Evolutionary conservation across 345 rosid species (phyloP).

Genomic region (Triadica sebifera): DNA sequence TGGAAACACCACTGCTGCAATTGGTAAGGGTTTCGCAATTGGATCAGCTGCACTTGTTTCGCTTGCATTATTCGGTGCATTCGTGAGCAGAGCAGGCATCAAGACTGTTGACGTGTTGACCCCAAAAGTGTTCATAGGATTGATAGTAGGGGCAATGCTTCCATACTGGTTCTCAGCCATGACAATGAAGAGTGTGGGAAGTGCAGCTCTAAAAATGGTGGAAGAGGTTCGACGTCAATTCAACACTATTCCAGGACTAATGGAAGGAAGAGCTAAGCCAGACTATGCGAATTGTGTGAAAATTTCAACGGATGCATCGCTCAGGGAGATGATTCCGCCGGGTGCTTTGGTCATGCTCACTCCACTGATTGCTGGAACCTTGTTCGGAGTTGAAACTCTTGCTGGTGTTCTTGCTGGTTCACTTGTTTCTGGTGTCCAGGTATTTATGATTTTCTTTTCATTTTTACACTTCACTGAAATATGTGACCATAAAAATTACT

Average conservation of each 20-base stretch:
- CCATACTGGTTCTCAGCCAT: conserved; percentile 74
- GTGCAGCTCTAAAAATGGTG: conserved; percentile 69
- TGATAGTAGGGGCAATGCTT: conserved; percentile 71
- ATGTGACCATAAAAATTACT: too few species aligned
- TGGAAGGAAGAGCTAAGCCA: conserved; percentile 63
- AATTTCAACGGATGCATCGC: conserved; percentile 68
- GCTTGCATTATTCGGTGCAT: conserved; percentile 67
- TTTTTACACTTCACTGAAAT: too few species aligned
- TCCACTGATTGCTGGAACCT: conserved; percentile 54
- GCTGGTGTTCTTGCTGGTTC: too few species aligned
- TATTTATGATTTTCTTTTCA: not conserved
- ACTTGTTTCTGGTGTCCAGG: conserved; percentile 72
- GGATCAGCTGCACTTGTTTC: conserved; percentile 75
- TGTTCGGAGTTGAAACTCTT: conserved; percentile 69
- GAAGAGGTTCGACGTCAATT: conserved; percentile 78
- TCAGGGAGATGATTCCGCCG: conserved; percentile 68
- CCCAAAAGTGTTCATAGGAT: conserved; percentile 67
- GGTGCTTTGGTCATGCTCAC: conserved; percentile 72
- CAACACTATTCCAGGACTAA: conserved; percentile 66
- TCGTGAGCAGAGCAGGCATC: conserved; percentile 65
- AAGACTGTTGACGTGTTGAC: conserved; percentile 53
- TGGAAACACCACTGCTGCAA: conserved; percentile 74
- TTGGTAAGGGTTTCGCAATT: conserved; percentile 83
- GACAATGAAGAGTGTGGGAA: conserved; percentile 84
- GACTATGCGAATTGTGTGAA: conserved; percentile 70